Conservation (phyloP, 1,284 basidiomycete species). For the Cutaneotrichosporon curvatum region DNA sequence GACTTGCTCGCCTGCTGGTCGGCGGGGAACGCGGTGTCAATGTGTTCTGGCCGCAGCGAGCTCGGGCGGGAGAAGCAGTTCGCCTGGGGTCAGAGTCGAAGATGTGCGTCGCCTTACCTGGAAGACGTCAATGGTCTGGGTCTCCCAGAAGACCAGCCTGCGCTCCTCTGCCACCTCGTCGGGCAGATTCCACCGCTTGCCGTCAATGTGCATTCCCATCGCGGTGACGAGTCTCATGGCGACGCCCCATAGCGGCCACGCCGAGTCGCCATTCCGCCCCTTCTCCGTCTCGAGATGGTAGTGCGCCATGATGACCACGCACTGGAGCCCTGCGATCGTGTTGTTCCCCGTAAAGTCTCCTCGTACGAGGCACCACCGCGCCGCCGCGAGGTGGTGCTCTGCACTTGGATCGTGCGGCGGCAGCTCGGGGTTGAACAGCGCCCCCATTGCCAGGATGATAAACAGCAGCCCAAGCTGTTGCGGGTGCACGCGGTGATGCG, state of each 20-base stretch:
- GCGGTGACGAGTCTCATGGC: constrained; percentile 21
- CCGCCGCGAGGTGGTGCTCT: constrained; percentile 26
- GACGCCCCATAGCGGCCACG: constrained; percentile 40
- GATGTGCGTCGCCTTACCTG: constrained; percentile 4
- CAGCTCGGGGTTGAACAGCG: constrained; percentile 35
- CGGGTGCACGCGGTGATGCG: constrained; percentile 13
- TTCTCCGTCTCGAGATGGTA: constrained; percentile 26
- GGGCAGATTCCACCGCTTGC: constrained; percentile 35
- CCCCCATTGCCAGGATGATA: constrained; percentile 35
- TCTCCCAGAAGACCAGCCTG: constrained; percentile 28
- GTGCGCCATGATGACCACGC: constrained; percentile 28
- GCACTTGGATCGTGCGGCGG: constrained; percentile 31
- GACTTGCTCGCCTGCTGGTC: constrained; percentile 4
- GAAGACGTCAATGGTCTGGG: constrained; percentile 25
- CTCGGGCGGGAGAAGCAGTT: constrained; percentile 33
- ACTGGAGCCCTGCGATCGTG: constrained; percentile 35
- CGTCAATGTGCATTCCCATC: constrained; percentile 42
- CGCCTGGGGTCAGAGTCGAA: constrained; percentile 6
- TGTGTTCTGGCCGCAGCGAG: constrained; percentile 20
- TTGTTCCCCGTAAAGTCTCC: constrained; percentile 34
- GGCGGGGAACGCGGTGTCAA: constrained; percentile 29
- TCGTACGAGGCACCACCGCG: constrained; percentile 31
- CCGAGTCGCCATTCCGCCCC: constrained; percentile 31
- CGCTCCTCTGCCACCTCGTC: constrained; percentile 32
- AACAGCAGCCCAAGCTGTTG: constrained; percentile 35